These are phyloP conservation scores for Fusarium albidum DNA, from an alignment of 2,329 filamentous ascomycete genomes.

Conservation along the genomic window DNA sequence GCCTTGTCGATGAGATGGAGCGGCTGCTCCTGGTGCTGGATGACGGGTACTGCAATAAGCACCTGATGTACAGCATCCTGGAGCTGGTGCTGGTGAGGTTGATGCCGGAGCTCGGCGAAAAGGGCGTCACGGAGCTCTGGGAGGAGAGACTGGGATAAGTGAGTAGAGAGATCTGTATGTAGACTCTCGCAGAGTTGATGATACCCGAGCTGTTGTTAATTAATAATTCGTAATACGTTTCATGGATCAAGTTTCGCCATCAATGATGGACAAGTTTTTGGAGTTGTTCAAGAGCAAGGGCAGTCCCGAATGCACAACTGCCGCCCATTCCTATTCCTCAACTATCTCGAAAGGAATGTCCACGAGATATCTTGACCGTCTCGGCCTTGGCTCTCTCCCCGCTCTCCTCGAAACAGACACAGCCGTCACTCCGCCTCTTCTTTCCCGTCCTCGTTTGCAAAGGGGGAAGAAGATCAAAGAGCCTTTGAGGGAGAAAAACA, in stretches of 20 bases:
- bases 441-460: no score
- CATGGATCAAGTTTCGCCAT: background rate
- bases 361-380: constrained; percentile 19
- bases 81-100: constrained; percentile 84
- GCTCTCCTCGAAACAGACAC: background rate
- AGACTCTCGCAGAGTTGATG: constrained; percentile 13
- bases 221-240: constrained; percentile 12
- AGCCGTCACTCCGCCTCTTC: no score
- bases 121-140: constrained; percentile 75
- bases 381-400: background rate
- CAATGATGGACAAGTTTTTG: background rate
- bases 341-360: constrained; percentile 36
- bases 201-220: constrained; percentile 35
- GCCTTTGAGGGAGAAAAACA: no score
- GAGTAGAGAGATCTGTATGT: constrained; percentile 16
- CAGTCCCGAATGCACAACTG: constrained; percentile 39
- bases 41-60: constrained; percentile 91
- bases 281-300: constrained; percentile 31
- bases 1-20: constrained; percentile 67
- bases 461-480: no score
- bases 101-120: constrained; percentile 83
- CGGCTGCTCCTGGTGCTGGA: constrained; percentile 76
- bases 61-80: constrained; percentile 82
- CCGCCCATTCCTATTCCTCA: constrained; percentile 38
- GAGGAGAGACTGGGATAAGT: constrained; percentile 68